phyloP scores from a whole-genome alignment of 805 yeast species.

The Candida golubevii region DNA sequence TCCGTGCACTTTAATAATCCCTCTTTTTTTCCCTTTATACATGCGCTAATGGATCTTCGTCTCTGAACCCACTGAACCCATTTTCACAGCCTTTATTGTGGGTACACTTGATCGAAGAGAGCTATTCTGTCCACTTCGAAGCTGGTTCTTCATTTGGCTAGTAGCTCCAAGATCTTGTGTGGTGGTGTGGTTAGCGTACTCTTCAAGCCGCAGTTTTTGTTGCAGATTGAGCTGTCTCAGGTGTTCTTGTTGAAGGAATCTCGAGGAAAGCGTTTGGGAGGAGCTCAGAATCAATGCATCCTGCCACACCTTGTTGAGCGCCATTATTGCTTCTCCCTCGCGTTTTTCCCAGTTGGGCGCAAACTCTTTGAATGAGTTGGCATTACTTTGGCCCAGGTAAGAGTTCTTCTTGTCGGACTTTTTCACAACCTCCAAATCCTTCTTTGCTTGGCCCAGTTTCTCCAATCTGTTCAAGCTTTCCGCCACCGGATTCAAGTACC shows the following conservation, averaged over 20 bases:
- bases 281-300: constrained; percentile 29
- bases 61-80: constrained; percentile 15
- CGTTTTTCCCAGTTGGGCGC: constrained; percentile 29
- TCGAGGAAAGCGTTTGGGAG: constrained; percentile 9
- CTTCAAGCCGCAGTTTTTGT: constrained; percentile 1
- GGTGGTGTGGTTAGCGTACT: constrained; percentile 1
- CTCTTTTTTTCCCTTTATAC: too few relatives aligned
- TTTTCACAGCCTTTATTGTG: constrained; percentile 33
- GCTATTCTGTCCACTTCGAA: background rate
- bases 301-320: constrained; percentile 36
- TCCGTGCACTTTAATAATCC: too few relatives aligned
- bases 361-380: constrained; percentile 33
- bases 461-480: constrained; percentile 55
- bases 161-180: constrained; percentile 4
- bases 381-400: constrained; percentile 13
- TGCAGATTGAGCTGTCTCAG: constrained; percentile 4
- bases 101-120: constrained; percentile 17
- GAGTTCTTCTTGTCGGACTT: constrained; percentile 12
- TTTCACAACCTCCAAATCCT: constrained; percentile 24
- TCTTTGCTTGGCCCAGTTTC: constrained; percentile 13
- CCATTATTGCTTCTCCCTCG: constrained; percentile 24
- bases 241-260: constrained; percentile 12
- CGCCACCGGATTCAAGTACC: constrained; percentile 66
- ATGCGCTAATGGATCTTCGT: too few relatives aligned
- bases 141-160: constrained; percentile 6